Evolutionary conservation across 768 basidiomycete genomes (phyloP).

Genomic region (Dioszegia crocea): DNA sequence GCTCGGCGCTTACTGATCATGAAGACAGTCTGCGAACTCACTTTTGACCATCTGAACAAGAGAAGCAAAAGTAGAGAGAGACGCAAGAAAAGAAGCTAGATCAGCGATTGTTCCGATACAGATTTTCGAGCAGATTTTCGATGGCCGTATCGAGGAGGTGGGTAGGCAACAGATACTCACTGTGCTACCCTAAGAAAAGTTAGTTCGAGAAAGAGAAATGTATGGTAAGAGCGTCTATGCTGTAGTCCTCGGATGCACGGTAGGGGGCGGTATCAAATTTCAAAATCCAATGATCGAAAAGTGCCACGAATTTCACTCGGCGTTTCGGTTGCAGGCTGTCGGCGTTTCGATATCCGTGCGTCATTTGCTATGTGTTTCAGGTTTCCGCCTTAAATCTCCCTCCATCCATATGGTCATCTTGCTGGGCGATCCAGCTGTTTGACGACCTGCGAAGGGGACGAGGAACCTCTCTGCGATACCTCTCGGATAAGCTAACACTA

Average conservation of each 20-base stretch:
- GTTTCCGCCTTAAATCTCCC: too few species aligned
- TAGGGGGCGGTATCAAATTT: neutral
- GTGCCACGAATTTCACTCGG: slow-evolving; percentile 10
- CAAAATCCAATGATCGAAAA: neutral
- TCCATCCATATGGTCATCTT: too few species aligned
- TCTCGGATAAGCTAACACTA: too few species aligned
- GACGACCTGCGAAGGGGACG: too few species aligned
- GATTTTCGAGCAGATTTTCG: neutral
- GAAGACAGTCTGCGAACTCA: slow-evolving; percentile 21
- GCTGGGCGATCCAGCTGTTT: too few species aligned
- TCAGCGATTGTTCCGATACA: slow-evolving; percentile 1
- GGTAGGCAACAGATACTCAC: slow-evolving; percentile 6
- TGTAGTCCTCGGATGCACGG: too few species aligned
- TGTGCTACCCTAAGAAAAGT: slow-evolving; percentile 10
- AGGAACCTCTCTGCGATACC: too few species aligned
- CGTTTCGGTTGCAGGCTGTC: neutral
- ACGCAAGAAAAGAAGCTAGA: neutral
- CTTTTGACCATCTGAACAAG: slow-evolving; percentile 40
- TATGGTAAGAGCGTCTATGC: neutral
- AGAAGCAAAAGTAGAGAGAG: neutral
- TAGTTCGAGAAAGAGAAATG: neutral
- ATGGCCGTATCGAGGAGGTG: neutral
- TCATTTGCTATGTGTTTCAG: too few species aligned
- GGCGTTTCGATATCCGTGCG: neutral
- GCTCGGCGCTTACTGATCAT: neutral